Evolutionary conservation across 306 rosid species (phyloP).

Genomic region (Acacia confusa): DNA sequence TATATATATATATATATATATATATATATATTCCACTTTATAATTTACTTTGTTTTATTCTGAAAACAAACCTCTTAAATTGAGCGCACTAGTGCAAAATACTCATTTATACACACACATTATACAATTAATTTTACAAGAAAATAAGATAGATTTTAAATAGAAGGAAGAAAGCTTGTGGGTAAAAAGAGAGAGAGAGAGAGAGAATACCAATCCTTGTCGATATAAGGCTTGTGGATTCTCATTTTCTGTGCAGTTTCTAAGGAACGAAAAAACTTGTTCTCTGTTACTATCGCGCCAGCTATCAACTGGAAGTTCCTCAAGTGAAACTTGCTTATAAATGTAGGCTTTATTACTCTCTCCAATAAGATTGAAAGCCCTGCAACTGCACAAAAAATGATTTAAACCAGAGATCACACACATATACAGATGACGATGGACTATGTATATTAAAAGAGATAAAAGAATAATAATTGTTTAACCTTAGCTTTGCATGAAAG

Average conservation of each 20-base stretch:
- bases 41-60: too few species aligned
- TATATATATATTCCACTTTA: too few species aligned
- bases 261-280: not conserved
- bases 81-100: too few species aligned
- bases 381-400: not conserved
- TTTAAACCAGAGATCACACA: not conserved
- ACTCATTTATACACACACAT: too few species aligned
- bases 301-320: not conserved
- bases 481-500: not conserved
- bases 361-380: not conserved
- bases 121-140: too few species aligned
- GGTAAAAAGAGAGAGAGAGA: not conserved
- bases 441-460: too few species aligned
- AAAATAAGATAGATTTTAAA: too few species aligned
- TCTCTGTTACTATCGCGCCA: not conserved
- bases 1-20: too few species aligned
- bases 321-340: not conserved
- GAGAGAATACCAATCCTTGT: not conserved
- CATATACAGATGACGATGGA: too few species aligned
- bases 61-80: too few species aligned
- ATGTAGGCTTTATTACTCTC: not conserved
- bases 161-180: too few species aligned
- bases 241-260: not conserved
- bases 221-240: conserved; percentile 9
- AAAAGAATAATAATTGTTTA: not conserved